A percentile compares a stretch with the other conserved stretches of the same genome.
Conservation (phyloP, 805 yeast species). For the Ogataea angusta region DNA sequence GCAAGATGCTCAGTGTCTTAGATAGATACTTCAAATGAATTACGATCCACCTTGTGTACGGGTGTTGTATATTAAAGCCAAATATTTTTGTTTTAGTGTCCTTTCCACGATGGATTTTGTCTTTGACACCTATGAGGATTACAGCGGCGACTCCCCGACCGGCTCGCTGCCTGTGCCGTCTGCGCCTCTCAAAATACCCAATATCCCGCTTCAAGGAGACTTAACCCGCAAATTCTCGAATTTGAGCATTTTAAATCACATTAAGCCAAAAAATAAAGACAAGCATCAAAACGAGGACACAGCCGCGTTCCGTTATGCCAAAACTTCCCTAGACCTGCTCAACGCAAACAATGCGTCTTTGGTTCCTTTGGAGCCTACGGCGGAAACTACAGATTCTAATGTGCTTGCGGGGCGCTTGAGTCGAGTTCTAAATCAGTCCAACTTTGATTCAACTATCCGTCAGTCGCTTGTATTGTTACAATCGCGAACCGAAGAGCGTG, state of each 20-base stretch:
- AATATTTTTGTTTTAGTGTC: slow-evolving; percentile 2
- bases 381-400: slow-evolving; percentile 12
- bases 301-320: slow-evolving; percentile 48
- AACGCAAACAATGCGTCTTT: slow-evolving; percentile 7
- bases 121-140: slow-evolving; percentile 25
- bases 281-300: slow-evolving; percentile 10
- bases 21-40: slow-evolving; percentile 13
- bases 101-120: slow-evolving; percentile 29
- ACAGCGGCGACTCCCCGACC: slow-evolving; percentile 11
- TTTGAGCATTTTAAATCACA: slow-evolving; percentile 30
- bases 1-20: slow-evolving; percentile 13
- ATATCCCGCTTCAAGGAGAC: slow-evolving; percentile 34
- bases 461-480: slow-evolving; percentile 30
- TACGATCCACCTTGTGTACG: slow-evolving; percentile 1
- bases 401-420: slow-evolving; percentile 44
- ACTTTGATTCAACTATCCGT: slow-evolving; percentile 38
- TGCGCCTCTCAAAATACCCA: slow-evolving; percentile 38
- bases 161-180: slow-evolving; percentile 34
- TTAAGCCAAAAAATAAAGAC: slow-evolving; percentile 17
- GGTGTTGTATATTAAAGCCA: not conserved
- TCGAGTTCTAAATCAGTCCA: slow-evolving; percentile 45
- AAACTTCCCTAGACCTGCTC: slow-evolving; percentile 40
- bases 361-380: slow-evolving; percentile 2
- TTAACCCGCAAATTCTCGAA: slow-evolving; percentile 37
- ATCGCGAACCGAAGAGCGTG: slow-evolving; percentile 27